These are phyloP conservation scores for Cnidoscolus chayamansa DNA, from an alignment of 441 rosid species.

Conservation along the genomic window DNA sequence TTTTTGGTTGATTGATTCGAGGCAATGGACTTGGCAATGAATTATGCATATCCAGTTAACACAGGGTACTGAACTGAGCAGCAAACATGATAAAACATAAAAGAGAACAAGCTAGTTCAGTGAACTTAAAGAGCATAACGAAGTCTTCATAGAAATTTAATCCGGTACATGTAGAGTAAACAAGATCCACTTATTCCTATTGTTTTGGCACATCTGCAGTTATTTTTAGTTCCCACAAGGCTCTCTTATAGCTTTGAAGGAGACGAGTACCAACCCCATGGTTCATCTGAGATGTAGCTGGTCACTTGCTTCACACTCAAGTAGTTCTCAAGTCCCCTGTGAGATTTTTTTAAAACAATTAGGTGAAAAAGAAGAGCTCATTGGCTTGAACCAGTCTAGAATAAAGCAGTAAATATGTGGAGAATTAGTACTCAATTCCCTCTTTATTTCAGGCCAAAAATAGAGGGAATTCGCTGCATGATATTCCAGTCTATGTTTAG, in stretches of 20 bases:
- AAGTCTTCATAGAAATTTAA: background rate
- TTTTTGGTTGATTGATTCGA: too few species aligned
- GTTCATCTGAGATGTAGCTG: constrained; percentile 67
- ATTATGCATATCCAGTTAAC: too few species aligned
- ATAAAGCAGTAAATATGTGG: background rate
- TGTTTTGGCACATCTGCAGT: background rate
- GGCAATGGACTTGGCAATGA: too few species aligned
- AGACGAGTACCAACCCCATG: constrained; percentile 89
- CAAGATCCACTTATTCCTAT: background rate
- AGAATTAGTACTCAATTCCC: background rate
- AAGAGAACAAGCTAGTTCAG: background rate
- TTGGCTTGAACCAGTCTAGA: background rate
- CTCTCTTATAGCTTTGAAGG: constrained; percentile 64
- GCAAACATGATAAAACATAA: too few species aligned
- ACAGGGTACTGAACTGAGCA: too few species aligned
- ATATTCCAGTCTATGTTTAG: background rate
- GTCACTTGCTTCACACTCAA: constrained; percentile 90
- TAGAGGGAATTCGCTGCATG: background rate
- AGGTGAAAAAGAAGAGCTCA: background rate
- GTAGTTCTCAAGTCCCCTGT: constrained; percentile 95
- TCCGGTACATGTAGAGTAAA: constrained; percentile 1
- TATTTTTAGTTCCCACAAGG: background rate
- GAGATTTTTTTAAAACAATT: background rate
- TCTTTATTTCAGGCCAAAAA: background rate
- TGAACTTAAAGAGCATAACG: background rate